Base-by-base conservation (phyloP, 176 grass and related monocot genomes). In the Hordeum vulgare region DNA sequence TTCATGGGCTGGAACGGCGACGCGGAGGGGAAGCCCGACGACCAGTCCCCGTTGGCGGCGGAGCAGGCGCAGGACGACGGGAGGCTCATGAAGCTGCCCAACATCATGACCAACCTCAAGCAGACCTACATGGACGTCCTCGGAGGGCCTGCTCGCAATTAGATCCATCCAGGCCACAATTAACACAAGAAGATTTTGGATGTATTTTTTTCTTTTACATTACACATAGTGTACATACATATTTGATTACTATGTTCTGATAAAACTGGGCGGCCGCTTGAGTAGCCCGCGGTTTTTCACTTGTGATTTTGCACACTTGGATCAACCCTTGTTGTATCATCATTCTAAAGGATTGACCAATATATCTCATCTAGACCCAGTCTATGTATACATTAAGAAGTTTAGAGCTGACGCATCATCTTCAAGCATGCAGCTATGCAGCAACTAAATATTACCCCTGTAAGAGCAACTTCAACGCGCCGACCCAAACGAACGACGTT, bases 1-100 rank as follows among this genome's bases (percentile, higher is more conserved):
- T 90, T 90, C 76, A 95, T 95, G 91, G 90, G 89, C 33, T 95
- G 96, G 96, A 84, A 75, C 2, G 90, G 87, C n/a, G 86, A 86
- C 11, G 3, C 69, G 11, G 86, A 93, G 13, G 71, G 33, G 23
- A 87, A 77, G 45, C 20, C 37, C 57, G 85, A 71, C 4, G 81
- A 84, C 81, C 34, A 12, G 17, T 58, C 86, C 23, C 81, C 80
- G 2, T 62, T 42, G 23, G 41, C 77, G 26, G 76, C 80, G 15
- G 87, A 86, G 7, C 21, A 77, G 41, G 81, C 68, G 1, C 81
- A 85, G 76, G 92, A 93, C 24, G 89, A 93, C 60, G 86, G 76
- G 41, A 86, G 88, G 84, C 60, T 93, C 13, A 98, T 91, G 81
- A 91, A 98, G 83, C 89, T 90, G 65, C 86, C 86, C 17, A 92